Percentiles rank a stretch among this genome's conserved stretches.
Conservation (phyloP, 352 stramenopile species). For the Globisporangium lucens region DNA sequence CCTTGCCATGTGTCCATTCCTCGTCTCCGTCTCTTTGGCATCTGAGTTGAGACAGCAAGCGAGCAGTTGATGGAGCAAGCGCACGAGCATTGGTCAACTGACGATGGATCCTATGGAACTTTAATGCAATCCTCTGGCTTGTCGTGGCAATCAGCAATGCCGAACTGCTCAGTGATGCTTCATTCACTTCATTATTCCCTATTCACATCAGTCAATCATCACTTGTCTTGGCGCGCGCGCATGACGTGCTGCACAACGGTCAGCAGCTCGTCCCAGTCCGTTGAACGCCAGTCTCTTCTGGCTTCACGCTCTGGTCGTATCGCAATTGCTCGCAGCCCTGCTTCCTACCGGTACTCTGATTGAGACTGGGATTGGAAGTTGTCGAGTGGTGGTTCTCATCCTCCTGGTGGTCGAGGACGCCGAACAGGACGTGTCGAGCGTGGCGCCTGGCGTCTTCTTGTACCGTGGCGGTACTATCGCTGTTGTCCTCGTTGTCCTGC, state of each 20-base stretch:
- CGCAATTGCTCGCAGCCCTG: background rate
- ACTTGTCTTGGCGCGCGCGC: background rate
- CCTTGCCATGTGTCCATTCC: background rate
- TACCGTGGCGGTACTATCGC: background rate
- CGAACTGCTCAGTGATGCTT: background rate
- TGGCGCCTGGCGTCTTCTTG: background rate
- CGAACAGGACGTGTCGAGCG: background rate
- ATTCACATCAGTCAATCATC: background rate
- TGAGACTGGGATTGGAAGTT: background rate
- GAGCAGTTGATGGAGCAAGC: background rate
- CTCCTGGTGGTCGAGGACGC: background rate
- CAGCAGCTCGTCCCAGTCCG: conserved; percentile 10
- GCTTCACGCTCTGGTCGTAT: background rate
- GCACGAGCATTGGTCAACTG: background rate
- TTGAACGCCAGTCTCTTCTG: background rate
- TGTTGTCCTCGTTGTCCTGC: background rate
- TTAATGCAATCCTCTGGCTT: background rate
- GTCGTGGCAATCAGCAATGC: background rate
- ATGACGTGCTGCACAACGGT: background rate
- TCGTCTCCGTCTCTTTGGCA: background rate
- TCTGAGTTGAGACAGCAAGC: background rate
- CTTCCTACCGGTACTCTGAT: background rate
- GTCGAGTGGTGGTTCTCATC: background rate
- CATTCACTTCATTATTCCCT: background rate
- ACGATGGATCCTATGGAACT: background rate